Percentiles rank a stretch among this genome's conserved stretches.
Evolutionary conservation across 2,329 filamentous ascomycete genomes (phyloP).

Genomic region (Epichloe aotearoae): DNA sequence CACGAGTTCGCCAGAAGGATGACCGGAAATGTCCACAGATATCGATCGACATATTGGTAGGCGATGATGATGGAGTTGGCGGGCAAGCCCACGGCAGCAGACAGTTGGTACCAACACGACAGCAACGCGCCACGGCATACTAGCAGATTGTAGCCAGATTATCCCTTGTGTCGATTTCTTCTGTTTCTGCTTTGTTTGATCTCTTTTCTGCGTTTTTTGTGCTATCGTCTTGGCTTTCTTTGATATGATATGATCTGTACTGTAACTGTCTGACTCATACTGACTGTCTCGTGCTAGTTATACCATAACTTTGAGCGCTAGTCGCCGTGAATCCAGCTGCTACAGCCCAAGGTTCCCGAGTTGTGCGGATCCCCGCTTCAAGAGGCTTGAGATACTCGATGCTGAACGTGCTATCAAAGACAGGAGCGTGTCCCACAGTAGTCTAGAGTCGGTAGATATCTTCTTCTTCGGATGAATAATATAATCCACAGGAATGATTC

Average conservation of each 20-base stretch:
- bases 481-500: slow-evolving; percentile 2
- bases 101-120: slow-evolving; percentile 14
- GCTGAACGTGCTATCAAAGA: slow-evolving; percentile 35
- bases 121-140: slow-evolving; percentile 21
- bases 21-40: background rate
- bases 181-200: slow-evolving; percentile 12
- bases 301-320: slow-evolving; percentile 51
- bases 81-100: background rate
- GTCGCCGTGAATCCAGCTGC: slow-evolving; percentile 39
- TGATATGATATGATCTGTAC: slow-evolving; percentile 10
- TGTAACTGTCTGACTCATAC: slow-evolving; percentile 18
- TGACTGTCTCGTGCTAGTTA: slow-evolving; percentile 45
- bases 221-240: slow-evolving; percentile 53
- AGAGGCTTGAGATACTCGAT: slow-evolving; percentile 13
- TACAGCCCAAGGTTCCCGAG: slow-evolving; percentile 32
- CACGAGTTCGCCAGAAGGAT: background rate
- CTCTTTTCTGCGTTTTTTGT: slow-evolving; percentile 30
- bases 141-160: slow-evolving; percentile 1
- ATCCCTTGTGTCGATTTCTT: slow-evolving; percentile 29
- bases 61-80: background rate
- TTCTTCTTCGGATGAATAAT: slow-evolving; percentile 15
- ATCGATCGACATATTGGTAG: background rate
- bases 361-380: slow-evolving; percentile 22
- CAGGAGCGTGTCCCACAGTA: slow-evolving; percentile 18
- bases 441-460: slow-evolving; percentile 17